Evolutionary conservation across 106 monocot genomes (phyloP).

Genomic region (Chionographis japonica): DNA sequence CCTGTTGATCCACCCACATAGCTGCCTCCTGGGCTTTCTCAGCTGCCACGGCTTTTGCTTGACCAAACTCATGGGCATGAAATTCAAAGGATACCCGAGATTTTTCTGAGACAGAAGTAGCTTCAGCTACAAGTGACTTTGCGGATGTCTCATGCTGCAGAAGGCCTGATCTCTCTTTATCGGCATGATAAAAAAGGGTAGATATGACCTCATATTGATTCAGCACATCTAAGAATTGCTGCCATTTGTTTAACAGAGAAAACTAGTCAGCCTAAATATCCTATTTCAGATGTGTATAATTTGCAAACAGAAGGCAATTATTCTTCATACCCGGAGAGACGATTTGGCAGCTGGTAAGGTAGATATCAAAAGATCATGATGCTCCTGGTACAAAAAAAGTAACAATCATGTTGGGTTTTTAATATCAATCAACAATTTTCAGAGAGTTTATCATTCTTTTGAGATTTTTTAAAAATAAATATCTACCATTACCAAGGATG

Average conservation of each 20-base stretch:
- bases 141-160: slow-evolving; percentile 73
- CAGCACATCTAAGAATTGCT: slow-evolving; percentile 74
- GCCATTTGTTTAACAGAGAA: slow-evolving; percentile 24
- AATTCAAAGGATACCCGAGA: slow-evolving; percentile 62
- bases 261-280: slow-evolving; percentile 8
- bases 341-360: slow-evolving; percentile 71
- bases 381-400: slow-evolving; percentile 51
- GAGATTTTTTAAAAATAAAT: no score
- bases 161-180: slow-evolving; percentile 80
- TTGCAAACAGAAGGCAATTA: not conserved
- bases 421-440: no score
- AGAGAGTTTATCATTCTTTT: no score
- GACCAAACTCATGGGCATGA: slow-evolving; percentile 68
- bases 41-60: slow-evolving; percentile 63
- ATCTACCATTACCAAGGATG: no score
- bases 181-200: slow-evolving; percentile 59
- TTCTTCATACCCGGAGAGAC: slow-evolving; percentile 61
- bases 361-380: slow-evolving; percentile 87
- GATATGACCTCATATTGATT: slow-evolving; percentile 71
- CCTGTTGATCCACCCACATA: slow-evolving; percentile 86
- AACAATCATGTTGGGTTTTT: not conserved
- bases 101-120: slow-evolving; percentile 63
- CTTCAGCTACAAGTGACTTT: slow-evolving; percentile 75
- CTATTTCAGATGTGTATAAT: not conserved
- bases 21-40: slow-evolving; percentile 72